Conservation (phyloP, 2,329 filamentous ascomycete genomes). For the Clonostachys rosea region DNA sequence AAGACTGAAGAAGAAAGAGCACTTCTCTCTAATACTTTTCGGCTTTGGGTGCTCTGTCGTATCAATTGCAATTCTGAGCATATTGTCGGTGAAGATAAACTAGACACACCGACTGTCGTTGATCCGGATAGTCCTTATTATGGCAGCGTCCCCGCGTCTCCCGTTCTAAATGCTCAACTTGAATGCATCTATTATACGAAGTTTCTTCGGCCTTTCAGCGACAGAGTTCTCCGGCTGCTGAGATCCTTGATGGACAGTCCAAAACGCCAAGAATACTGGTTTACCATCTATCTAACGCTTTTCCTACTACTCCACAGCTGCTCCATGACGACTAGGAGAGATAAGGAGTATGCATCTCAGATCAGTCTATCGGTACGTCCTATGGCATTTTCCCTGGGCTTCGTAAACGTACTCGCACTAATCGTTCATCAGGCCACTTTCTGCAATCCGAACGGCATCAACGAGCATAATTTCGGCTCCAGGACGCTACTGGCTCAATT, state of each 20-base stretch:
- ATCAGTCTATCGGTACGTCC: not conserved
- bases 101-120: not conserved
- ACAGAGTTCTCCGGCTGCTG: not conserved
- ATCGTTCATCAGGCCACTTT: not conserved
- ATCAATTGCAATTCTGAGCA: not conserved
- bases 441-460: not conserved
- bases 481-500: not conserved
- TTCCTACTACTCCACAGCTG: slow-evolving; percentile 8
- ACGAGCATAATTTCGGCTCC: not conserved
- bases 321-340: slow-evolving; percentile 2
- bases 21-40: not conserved
- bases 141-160: not conserved
- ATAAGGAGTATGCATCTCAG: not conserved
- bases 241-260: not conserved
- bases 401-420: not conserved
- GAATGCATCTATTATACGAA: not conserved
- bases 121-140: not conserved
- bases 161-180: not conserved
- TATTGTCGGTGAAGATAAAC: not conserved
- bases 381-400: not conserved
- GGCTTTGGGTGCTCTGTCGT: not conserved
- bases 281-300: slow-evolving; percentile 4
- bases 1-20: not conserved
- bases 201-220: not conserved
- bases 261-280: slow-evolving; percentile 1